Base-by-base conservation (phyloP, 495 filamentous ascomycete species). In the Aspergillus nanangensis region DNA sequence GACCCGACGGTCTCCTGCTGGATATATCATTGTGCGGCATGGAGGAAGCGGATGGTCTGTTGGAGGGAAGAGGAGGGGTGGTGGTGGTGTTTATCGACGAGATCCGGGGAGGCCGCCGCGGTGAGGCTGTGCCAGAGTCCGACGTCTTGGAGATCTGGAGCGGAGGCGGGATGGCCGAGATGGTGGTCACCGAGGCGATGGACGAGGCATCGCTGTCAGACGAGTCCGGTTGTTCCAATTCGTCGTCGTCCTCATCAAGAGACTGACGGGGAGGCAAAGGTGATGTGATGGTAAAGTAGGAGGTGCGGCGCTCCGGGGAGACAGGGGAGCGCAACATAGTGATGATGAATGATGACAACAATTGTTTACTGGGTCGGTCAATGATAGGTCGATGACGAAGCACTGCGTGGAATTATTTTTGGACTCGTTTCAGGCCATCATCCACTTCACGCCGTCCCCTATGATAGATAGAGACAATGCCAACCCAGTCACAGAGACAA, bases 131-230 rank as follows among this genome's bases (percentile, higher is more conserved):
- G 13, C 52, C 45, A 8, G 51, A 40, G 15, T 48, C 44, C 18
- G 58, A 31, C 23, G 18, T 11, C 11, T 29, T 45, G 47, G 56
- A 45, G 31, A 62, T 41, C 21, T 51, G 50, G 29, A 61, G 60
- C 10, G 63, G 60, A 14, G 56, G 48, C 19, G 57, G 58, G 13
- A 51, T 45, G 0, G 62, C 62, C 5, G 70, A 75, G 38, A 69
- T 63, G 17, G 71, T 66, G 23, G 75, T 77, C 47, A 75, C 64
- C 15, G 75, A 78, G 25, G 63, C 65, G 33, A 52, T 50, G 20
- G 60, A 64, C 8, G 75, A 77, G 45, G 71, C 70, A 66, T 77
- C 74, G 58, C 74, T 77, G 57, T 72, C 74, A 41, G 75, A 76
- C 39, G 71, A 72, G 54, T 62, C 70, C 41, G 69, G 62, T 31